Percentiles rank a stretch among this genome's conserved stretches.
Conservation (phyloP, 768 basidiomycete genomes). For the Rhodocollybia butyracea region DNA sequence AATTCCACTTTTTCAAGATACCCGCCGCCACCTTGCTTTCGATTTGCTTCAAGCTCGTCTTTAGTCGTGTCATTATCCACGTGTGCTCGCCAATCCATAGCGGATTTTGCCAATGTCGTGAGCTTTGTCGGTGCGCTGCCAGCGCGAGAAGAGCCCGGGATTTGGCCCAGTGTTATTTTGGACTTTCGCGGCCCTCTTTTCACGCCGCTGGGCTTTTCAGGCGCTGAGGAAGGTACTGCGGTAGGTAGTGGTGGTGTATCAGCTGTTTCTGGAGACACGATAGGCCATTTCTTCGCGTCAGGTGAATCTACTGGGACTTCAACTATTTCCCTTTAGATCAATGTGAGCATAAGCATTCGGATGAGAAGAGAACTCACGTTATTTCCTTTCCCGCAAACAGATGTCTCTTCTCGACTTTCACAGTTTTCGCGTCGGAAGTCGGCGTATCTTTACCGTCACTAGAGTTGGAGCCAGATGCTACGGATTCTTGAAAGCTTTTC, state of each 20-base stretch:
- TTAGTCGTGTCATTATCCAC: slow-evolving; percentile 43
- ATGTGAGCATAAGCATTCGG: not conserved
- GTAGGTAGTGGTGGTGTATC: slow-evolving; percentile 2
- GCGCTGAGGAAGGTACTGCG: not conserved
- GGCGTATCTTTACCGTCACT: slow-evolving; percentile 18
- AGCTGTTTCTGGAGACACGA: slow-evolving; percentile 34
- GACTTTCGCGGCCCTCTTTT: slow-evolving; percentile 67
- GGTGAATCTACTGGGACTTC: slow-evolving; percentile 71
- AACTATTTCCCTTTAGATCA: slow-evolving; percentile 55
- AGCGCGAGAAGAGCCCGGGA: slow-evolving; percentile 39
- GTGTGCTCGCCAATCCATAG: slow-evolving; percentile 82
- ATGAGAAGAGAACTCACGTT: slow-evolving; percentile 43
- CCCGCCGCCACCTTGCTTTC: slow-evolving; percentile 57
- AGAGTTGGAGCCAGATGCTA: too few relatives aligned
- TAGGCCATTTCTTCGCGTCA: slow-evolving; percentile 76
- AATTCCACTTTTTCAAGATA: slow-evolving; percentile 88
- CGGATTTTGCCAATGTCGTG: slow-evolving; percentile 81
- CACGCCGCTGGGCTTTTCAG: slow-evolving; percentile 29
- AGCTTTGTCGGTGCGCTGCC: slow-evolving; percentile 66
- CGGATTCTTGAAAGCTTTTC: slow-evolving; percentile 65
- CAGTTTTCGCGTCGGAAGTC: slow-evolving; percentile 28
- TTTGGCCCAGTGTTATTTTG: slow-evolving; percentile 49
- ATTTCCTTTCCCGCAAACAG: slow-evolving; percentile 76
- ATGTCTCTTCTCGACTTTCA: slow-evolving; percentile 70
- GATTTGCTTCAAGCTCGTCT: slow-evolving; percentile 73